These are phyloP conservation scores for Suillus subaureus DNA, from an alignment of 768 basidiomycete genomes.

Conservation along the genomic window DNA sequence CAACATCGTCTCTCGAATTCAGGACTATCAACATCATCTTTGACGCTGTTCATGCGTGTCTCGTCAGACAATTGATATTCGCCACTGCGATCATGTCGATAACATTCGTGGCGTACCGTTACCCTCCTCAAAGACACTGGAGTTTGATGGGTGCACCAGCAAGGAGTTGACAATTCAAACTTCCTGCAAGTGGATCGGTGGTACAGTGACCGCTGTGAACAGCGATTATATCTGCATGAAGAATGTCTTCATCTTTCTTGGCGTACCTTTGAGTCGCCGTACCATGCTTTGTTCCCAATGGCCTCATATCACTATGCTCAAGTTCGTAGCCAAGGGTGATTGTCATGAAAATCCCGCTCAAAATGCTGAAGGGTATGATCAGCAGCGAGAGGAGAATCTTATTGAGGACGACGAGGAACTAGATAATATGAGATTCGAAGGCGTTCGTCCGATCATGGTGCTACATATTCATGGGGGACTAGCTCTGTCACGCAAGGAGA, in stretches of 20 bases:
- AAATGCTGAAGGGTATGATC: background rate
- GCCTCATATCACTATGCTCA: background rate
- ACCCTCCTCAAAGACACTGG: background rate
- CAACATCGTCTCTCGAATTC: too few relatives aligned
- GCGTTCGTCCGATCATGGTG: too few relatives aligned
- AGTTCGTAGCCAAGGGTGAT: background rate
- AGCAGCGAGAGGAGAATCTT: background rate
- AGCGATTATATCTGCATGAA: background rate
- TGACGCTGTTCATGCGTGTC: too few relatives aligned
- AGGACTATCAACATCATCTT: too few relatives aligned
- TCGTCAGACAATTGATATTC: background rate
- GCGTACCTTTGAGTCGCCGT: background rate
- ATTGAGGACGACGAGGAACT: too few relatives aligned
- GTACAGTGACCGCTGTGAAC: background rate
- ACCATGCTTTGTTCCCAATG: background rate
- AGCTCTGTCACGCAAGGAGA: too few relatives aligned
- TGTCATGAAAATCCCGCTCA: background rate
- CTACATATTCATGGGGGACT: too few relatives aligned
- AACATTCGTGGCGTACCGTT: background rate
- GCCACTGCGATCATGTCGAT: background rate
- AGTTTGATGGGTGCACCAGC: background rate
- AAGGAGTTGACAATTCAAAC: too few relatives aligned
- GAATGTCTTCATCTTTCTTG: background rate
- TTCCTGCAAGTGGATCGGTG: background rate
- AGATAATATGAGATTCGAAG: too few relatives aligned